A percentile compares a stretch with the other conserved stretches of the same genome.
These are phyloP conservation scores for Raddia guianensis DNA, from an alignment of 176 grass and related monocot species.

Conservation along the genomic window DNA sequence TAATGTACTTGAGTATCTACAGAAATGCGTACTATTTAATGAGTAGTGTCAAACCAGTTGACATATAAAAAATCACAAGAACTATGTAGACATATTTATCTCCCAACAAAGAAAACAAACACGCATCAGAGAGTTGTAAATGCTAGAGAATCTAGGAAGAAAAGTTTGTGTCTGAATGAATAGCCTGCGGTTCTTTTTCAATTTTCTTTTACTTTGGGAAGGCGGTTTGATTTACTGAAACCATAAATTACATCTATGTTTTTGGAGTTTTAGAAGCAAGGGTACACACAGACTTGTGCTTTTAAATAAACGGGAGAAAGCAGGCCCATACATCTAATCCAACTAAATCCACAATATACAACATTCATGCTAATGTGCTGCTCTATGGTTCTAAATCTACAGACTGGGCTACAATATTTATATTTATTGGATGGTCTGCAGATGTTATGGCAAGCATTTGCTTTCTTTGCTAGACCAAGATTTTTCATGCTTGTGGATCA, in stretches of 20 bases:
- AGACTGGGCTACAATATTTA: neutral
- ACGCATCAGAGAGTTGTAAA: neutral
- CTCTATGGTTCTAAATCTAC: neutral
- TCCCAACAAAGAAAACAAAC: conserved; percentile 22
- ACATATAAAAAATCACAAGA: neutral
- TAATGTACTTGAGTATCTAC: neutral
- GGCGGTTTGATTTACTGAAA: too few relatives aligned
- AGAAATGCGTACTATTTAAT: neutral
- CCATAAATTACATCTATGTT: too few relatives aligned
- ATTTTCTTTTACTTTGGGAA: too few relatives aligned
- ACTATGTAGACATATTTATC: neutral
- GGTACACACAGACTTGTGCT: neutral
- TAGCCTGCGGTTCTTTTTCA: neutral
- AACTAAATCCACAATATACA: neutral
- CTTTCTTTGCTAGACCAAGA: neutral
- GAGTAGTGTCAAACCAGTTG: neutral
- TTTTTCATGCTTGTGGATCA: neutral
- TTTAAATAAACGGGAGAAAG: neutral
- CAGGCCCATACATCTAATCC: neutral
- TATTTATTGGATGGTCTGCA: neutral
- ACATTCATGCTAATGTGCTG: conserved; percentile 14
- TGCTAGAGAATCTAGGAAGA: neutral
- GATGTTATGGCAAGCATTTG: conserved; percentile 14
- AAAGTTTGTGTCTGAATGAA: neutral
- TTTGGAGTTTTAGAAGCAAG: too few relatives aligned